Evolutionary conservation across 2,329 filamentous ascomycete species (phyloP), one percentile per base, ranked within the genome.

Genomic region (Raffaelea deltoideospora): DNA sequence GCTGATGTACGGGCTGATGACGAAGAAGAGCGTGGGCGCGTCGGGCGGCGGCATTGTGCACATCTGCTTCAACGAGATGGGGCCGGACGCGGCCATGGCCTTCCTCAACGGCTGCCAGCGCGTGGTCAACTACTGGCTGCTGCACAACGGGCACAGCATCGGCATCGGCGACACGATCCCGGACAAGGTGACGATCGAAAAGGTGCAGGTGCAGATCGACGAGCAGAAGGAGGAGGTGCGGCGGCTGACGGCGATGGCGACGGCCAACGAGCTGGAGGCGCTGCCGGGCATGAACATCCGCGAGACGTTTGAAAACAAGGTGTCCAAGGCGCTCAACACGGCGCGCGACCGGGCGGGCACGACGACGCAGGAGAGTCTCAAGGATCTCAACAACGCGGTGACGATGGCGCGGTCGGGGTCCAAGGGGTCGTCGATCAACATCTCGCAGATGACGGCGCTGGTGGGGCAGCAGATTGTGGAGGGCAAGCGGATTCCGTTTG

Each of bases 351-450:
- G 87, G 57, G 90, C 90, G 52, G 90, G 90, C 77, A 88, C 80
- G 18, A 81, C 78, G 35, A 93, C 90, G 1, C 83, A 92, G 59
- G 79, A 85, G 61, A 86, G 82, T 67, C 63, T 98, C 55, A 95
- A 94, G 63, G 85, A 95, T 59, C 67, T 82, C 50, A 98, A 98
- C 69, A 95, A 96, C 51, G 88, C 88, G 35, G 85, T 93, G 37
- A 84, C 86, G 53, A 99, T 96, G 83, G 86, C 92, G 42, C 76
- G 79, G 37, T 95, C 90, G 41, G 90, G 90, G 51, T 98, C 92
- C 48, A 99, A 99, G 67, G 90, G 90, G 56, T 96, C 90, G 3
- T 88, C 85, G 11, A 96, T 98, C 67, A 99, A 99, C 57, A 96
- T 99, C 50, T 95, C 92, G 14, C 90, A 99, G 60, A 98, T 99